These are phyloP conservation scores for Backusella australiensis DNA, from an alignment of 192 early-diverging fungal species.

Conservation along the genomic window DNA sequence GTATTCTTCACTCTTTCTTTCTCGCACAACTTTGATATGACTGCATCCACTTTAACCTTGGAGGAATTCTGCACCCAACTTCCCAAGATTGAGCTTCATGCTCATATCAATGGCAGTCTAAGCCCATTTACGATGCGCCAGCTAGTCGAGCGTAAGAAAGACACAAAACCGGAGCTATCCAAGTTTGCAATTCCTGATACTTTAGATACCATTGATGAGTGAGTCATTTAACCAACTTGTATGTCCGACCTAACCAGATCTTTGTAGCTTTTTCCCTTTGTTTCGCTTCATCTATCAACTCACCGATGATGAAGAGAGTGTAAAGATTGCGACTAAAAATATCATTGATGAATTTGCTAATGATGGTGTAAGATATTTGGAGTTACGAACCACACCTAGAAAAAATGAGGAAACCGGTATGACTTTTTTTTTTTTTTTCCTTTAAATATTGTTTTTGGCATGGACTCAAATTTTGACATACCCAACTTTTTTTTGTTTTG, in stretches of 20 bases:
- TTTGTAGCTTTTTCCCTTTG: conserved; percentile 50
- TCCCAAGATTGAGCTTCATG: conserved; percentile 53
- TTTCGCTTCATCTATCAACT: conserved; percentile 58
- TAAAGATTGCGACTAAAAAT: conserved; percentile 35
- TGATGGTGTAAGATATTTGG: conserved; percentile 58
- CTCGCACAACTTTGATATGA: background rate
- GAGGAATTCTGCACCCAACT: conserved; percentile 26
- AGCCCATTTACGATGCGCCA: conserved; percentile 37
- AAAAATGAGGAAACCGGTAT: conserved; percentile 35
- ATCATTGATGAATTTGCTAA: conserved; percentile 49
- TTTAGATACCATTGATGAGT: conserved; percentile 40
- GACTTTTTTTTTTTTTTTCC: background rate
- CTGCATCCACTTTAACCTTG: background rate
- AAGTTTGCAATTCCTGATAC: conserved; percentile 38
- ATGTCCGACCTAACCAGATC: background rate
- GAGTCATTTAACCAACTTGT: background rate
- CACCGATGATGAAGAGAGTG: conserved; percentile 43
- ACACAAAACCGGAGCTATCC: conserved; percentile 38
- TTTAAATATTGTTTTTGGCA: background rate
- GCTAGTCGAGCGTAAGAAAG: conserved; percentile 39
- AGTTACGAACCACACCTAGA: conserved; percentile 58
- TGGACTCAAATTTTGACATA: background rate
- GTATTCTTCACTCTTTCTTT: background rate
- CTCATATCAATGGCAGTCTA: conserved; percentile 59
- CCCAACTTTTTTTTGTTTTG: background rate